Evolutionary conservation across 768 basidiomycete species (phyloP).

Genomic region (Piloderma croceum): DNA sequence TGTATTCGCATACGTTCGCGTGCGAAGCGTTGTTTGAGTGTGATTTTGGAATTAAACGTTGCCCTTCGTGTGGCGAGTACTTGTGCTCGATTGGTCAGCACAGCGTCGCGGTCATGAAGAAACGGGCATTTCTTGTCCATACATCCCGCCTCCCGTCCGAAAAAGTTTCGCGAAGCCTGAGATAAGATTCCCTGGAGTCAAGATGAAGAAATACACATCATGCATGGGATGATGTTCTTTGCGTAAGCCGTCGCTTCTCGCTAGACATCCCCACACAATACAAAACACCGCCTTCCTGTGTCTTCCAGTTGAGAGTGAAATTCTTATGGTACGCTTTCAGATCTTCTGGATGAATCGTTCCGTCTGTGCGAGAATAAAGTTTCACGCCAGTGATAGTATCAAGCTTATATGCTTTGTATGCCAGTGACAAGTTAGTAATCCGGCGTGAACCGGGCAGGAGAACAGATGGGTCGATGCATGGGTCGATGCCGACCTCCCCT

Average conservation of each 20-base stretch:
- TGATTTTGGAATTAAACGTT: slow-evolving; percentile 4
- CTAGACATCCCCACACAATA: not conserved
- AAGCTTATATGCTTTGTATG: slow-evolving; percentile 1
- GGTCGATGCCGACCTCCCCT: too few species aligned
- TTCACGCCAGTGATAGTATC: slow-evolving; percentile 3
- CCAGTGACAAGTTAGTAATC: too few species aligned
- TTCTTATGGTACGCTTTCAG: not conserved
- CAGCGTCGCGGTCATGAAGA: slow-evolving; percentile 5
- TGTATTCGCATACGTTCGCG: not conserved
- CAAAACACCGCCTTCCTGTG: slow-evolving; percentile 3
- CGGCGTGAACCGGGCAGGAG: too few species aligned
- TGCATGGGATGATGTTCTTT: slow-evolving; percentile 11
- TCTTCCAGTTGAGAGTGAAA: not conserved
- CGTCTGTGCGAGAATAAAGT: slow-evolving; percentile 3
- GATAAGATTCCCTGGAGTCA: not conserved
- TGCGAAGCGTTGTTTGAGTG: slow-evolving; percentile 2
- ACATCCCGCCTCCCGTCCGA: slow-evolving; percentile 9
- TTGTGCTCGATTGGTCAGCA: not conserved
- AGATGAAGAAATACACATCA: slow-evolving; percentile 3
- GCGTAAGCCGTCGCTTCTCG: slow-evolving; percentile 3
- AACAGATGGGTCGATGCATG: too few species aligned
- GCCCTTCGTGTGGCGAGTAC: slow-evolving; percentile 4
- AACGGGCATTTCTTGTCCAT: slow-evolving; percentile 7
- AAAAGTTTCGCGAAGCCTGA: slow-evolving; percentile 4
- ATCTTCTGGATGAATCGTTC: slow-evolving; percentile 5